Evolutionary conservation across 2,329 filamentous ascomycete genomes (phyloP).

Genomic region (Fusarium torreyae): DNA sequence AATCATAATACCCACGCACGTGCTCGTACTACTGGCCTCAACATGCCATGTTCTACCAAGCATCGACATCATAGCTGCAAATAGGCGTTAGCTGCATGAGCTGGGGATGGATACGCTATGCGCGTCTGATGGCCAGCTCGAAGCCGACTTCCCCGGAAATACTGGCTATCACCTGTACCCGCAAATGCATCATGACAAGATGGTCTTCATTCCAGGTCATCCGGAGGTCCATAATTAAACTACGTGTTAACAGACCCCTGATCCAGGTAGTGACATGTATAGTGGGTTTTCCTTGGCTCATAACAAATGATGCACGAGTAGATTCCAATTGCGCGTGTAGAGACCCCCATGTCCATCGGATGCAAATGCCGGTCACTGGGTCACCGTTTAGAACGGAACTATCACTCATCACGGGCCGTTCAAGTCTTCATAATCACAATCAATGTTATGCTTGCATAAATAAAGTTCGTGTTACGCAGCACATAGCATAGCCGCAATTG

Average conservation of each 20-base stretch:
- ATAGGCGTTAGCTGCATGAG: conserved; percentile 15
- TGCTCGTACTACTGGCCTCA: conserved; percentile 17
- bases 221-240: conserved; percentile 17
- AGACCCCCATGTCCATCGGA: conserved; percentile 9
- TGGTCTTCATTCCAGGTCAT: conserved; percentile 21
- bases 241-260: conserved; percentile 26
- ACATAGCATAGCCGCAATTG: conserved; percentile 17
- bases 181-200: conserved; percentile 12
- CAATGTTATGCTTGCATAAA: conserved; percentile 6
- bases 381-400: conserved; percentile 23
- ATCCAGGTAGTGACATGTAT: conserved; percentile 19
- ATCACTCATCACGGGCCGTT: neutral
- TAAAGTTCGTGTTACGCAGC: neutral
- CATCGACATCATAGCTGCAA: conserved; percentile 29
- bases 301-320: conserved; percentile 1
- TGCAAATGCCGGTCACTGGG: neutral
- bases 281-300: conserved; percentile 4
- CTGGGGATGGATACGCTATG: conserved; percentile 14
- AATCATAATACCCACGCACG: conserved; percentile 3
- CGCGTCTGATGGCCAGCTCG: neutral
- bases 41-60: conserved; percentile 14
- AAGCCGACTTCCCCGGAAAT: conserved; percentile 31
- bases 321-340: conserved; percentile 6
- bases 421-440: neutral
- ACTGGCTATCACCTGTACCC: neutral